Evolutionary conservation across 192 early-diverging fungal genomes (phyloP).

Genomic region (Entophlyctis luteolus): DNA sequence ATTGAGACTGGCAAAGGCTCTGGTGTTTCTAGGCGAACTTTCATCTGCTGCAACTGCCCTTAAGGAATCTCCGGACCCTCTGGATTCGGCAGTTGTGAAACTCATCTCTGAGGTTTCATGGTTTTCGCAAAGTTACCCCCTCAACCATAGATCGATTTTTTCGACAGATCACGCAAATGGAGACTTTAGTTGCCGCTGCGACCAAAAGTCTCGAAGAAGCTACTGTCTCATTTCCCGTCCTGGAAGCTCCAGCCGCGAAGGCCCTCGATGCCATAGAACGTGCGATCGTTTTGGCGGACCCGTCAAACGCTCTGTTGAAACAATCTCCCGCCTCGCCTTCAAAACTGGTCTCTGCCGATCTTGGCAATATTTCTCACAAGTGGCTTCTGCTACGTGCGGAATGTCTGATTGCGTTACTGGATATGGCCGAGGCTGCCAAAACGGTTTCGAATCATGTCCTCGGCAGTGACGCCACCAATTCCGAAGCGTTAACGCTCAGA

Average conservation of each 20-base stretch:
- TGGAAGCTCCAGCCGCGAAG: too few relatives aligned
- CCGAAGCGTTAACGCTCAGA: slow-evolving; percentile 65
- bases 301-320: slow-evolving; percentile 16
- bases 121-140: too few relatives aligned
- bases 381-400: slow-evolving; percentile 68
- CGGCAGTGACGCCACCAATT: slow-evolving; percentile 58
- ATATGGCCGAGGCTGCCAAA: slow-evolving; percentile 60
- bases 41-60: slow-evolving; percentile 47
- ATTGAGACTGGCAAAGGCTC: slow-evolving; percentile 68
- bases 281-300: slow-evolving; percentile 43
- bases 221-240: too few relatives aligned
- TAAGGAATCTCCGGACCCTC: too few relatives aligned
- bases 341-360: slow-evolving; percentile 6
- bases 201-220: too few relatives aligned
- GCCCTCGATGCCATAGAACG: slow-evolving; percentile 31
- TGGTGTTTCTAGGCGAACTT: slow-evolving; percentile 65
- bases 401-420: slow-evolving; percentile 56
- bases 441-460: slow-evolving; percentile 52
- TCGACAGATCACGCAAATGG: too few relatives aligned
- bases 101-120: too few relatives aligned
- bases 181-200: too few relatives aligned
- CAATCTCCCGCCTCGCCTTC: slow-evolving; percentile 14
- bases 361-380: slow-evolving; percentile 29
- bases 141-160: too few relatives aligned
- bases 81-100: too few relatives aligned